Percentiles rank a stretch among this genome's conserved stretches.
These are phyloP conservation scores for Fraxinus baroniana DNA, from an alignment of 305 asterid genomes.

Conservation along the genomic window DNA sequence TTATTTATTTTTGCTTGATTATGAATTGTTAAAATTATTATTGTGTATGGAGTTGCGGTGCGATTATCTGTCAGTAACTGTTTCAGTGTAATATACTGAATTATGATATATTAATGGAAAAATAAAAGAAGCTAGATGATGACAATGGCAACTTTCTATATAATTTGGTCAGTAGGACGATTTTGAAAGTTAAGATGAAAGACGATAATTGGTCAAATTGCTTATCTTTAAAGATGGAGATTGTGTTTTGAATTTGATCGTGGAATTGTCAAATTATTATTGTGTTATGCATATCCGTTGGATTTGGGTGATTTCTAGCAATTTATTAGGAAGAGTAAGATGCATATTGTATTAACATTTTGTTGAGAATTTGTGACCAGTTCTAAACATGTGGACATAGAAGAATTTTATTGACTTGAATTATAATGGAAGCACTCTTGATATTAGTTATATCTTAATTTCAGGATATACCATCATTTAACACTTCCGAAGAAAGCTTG, in stretches of 20 bases:
- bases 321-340: background rate
- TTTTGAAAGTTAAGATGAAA: background rate
- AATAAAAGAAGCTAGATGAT: background rate
- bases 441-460: slow-evolving; percentile 16
- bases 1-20: background rate
- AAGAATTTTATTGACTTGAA: background rate
- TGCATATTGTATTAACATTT: background rate
- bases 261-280: background rate
- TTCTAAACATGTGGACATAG: background rate
- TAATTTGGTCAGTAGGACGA: background rate
- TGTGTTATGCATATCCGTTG: background rate
- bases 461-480: slow-evolving; percentile 14
- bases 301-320: background rate
- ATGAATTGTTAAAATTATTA: background rate
- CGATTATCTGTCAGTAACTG: background rate
- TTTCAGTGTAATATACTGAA: background rate
- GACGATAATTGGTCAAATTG: background rate
- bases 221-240: background rate
- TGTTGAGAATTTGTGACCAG: background rate
- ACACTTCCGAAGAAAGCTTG: slow-evolving; percentile 8
- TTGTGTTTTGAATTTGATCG: background rate
- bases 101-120: background rate
- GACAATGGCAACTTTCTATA: background rate
- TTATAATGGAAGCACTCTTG: slow-evolving; percentile 6
- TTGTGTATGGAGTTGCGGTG: background rate